Evolutionary conservation across 805 yeast species (phyloP).

Genomic region (Candida succiphila): DNA sequence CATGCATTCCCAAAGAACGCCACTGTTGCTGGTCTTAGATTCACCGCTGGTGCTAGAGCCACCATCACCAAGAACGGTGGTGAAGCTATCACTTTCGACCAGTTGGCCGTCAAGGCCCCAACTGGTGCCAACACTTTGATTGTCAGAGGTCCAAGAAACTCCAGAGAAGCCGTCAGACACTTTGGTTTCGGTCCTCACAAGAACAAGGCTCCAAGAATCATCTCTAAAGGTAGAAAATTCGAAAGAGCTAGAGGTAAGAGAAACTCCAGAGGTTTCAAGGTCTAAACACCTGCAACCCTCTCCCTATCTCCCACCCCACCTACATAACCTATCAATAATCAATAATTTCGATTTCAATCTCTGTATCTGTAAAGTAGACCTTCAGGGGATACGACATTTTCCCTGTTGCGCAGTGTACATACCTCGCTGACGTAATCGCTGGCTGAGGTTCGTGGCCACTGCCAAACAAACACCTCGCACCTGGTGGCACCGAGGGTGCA

Average conservation of each 20-base stretch:
- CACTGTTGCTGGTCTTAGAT: conserved; percentile 97
- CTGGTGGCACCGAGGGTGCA: no score
- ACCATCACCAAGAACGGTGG: conserved; percentile 98
- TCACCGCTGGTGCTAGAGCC: conserved; percentile 99
- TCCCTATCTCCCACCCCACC: background rate
- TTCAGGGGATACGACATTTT: background rate
- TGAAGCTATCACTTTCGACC: conserved; percentile 98
- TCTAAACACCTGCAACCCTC: conserved; percentile 42
- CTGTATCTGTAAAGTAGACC: no score
- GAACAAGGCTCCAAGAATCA: conserved; percentile 97
- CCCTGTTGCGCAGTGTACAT: no score
- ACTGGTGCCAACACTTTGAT: conserved; percentile 98
- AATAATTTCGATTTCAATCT: no score
- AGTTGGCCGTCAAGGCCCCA: conserved; percentile 98
- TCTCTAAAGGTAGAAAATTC: conserved; percentile 98
- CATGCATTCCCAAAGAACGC: conserved; percentile 91
- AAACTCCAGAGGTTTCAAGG: conserved; percentile 99
- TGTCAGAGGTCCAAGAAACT: conserved; percentile 97
- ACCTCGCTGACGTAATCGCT: no score
- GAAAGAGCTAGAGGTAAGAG: conserved; percentile 99
- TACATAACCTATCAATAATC: no score
- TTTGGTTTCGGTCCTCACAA: conserved; percentile 99
- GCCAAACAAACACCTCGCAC: no score
- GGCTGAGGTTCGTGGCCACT: no score
- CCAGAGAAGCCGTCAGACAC: conserved; percentile 99